These are phyloP conservation scores for Erigeron canadensis DNA, from an alignment of 129 eudicot species.

Conservation along the genomic window DNA sequence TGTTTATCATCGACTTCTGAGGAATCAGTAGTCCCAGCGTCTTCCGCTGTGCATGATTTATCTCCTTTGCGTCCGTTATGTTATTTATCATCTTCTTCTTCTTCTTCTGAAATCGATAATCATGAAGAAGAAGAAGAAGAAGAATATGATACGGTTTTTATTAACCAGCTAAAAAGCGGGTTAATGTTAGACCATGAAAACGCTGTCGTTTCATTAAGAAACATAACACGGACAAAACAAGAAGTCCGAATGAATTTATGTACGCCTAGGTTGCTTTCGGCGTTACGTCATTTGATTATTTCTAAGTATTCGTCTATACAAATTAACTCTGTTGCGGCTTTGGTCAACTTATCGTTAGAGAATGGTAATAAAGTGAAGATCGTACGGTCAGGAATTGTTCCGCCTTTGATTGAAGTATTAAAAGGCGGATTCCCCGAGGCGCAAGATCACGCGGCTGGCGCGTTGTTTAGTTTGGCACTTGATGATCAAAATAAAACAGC, in stretches of 20 bases:
- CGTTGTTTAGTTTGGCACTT: conserved; percentile 69
- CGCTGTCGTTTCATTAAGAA: conserved; percentile 44
- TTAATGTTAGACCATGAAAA: conserved; percentile 63
- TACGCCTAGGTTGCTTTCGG: conserved; percentile 58
- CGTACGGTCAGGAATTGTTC: conserved; percentile 75
- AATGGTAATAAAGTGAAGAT: conserved; percentile 68
- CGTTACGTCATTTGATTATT: conserved; percentile 44
- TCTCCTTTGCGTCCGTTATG: conserved; percentile 52
- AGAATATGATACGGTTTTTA: neutral
- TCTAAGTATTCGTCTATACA: conserved; percentile 53
- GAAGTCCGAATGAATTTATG: conserved; percentile 57
- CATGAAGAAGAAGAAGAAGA: conserved; percentile 49
- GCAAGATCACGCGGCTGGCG: conserved; percentile 89
- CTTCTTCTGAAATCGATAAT: conserved; percentile 61
- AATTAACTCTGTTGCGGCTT: conserved; percentile 68
- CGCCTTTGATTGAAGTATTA: conserved; percentile 65
- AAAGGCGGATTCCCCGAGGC: conserved; percentile 63
- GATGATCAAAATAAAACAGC: conserved; percentile 88
- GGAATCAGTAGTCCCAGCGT: conserved; percentile 40
- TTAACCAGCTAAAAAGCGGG: conserved; percentile 42
- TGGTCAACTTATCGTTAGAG: conserved; percentile 71
- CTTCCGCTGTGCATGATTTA: conserved; percentile 45
- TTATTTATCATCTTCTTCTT: conserved; percentile 44
- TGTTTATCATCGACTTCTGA: conserved; percentile 30
- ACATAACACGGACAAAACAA: conserved; percentile 47